phyloP scores from a whole-genome alignment of 352 stramenopile genomes.

The Phytophthora fragariae region DNA sequence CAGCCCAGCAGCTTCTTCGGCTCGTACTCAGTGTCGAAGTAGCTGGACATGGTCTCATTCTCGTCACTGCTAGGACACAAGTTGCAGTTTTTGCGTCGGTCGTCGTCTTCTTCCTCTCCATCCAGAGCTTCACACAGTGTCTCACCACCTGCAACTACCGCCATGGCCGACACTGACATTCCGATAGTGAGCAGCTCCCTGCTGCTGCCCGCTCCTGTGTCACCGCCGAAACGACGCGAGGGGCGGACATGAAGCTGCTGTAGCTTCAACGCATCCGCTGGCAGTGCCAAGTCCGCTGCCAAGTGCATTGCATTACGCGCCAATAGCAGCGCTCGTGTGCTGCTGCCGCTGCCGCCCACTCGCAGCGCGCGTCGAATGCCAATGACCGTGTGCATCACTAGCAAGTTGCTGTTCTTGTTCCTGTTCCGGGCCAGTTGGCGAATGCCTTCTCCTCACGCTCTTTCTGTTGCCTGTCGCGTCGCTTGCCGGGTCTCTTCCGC shows the following conservation, averaged over 20 bases:
- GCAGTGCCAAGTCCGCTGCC: background rate
- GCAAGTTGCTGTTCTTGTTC: background rate
- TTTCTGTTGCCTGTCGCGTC: background rate
- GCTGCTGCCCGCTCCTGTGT: background rate
- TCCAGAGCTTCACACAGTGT: slow-evolving; percentile 29
- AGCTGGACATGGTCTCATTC: slow-evolving; percentile 33
- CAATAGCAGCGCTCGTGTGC: slow-evolving; percentile 3
- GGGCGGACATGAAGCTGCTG: background rate
- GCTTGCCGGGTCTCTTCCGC: slow-evolving; percentile 4
- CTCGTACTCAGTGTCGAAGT: slow-evolving; percentile 79
- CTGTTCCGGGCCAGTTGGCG: background rate
- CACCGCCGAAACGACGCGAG: slow-evolving; percentile 11
- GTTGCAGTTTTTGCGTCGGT: slow-evolving; percentile 13
- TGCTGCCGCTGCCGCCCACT: slow-evolving; percentile 17
- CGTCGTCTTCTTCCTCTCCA: slow-evolving; percentile 3
- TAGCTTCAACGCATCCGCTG: background rate
- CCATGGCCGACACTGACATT: slow-evolving; percentile 1
- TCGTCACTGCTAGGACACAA: slow-evolving; percentile 18
- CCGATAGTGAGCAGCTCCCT: slow-evolving; percentile 7
- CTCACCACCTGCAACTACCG: slow-evolving; percentile 3
- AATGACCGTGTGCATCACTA: slow-evolving; percentile 10
- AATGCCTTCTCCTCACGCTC: slow-evolving; percentile 10
- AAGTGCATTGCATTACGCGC: slow-evolving; percentile 22
- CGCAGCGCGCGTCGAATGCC: slow-evolving; percentile 15
- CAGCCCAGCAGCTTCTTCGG: slow-evolving; percentile 66